Base-by-base conservation (phyloP, 768 basidiomycete species). In the Podaxis carcinomalis region DNA sequence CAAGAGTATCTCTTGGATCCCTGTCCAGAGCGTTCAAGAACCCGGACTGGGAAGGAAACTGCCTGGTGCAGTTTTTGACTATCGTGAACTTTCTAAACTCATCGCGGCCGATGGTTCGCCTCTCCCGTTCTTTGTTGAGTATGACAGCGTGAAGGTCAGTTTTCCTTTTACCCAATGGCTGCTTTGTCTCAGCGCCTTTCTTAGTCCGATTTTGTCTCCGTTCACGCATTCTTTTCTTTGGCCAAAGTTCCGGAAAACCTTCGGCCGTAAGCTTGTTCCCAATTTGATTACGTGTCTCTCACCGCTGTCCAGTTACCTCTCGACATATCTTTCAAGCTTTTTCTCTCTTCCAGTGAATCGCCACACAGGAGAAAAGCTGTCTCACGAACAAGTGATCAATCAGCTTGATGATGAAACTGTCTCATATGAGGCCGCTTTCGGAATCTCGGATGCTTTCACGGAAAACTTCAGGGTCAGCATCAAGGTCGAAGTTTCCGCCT, bases 361-460 rank as follows among this genome's bases (percentile, higher is more conserved):
- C 35, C 77, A 83, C 42, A 80, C 80, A 56, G 96, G 95, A 2
- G 83, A 87, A 63, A 74, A 75, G 40, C 75, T 98, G 49, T 78
- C 82, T 9, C 92, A 95, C 64, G 97, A 98, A 73, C 86, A 95
- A 58, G 97, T 98, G 27, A 83, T 98, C 63, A 89, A 95, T 72
- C 84, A 85, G 63, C 84, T 99, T 1, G 94, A 97, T 68, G 83
- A 94, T 70, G 89, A 92, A 65, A 98, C 97, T 0, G 93, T 98
- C 25, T 85, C 84, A 2, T 97, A 98, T 69, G 88, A 90, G 58
- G 83, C 82, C 59, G 80, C 79, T 25, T 78, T 92, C 6, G 93
- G 93, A 13, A 69, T 86, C 63, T 78, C 80, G 16, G 78, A 78
- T 54, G 70, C 75, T n/a, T 95, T 95, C 69, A 75, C 85, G 4